Percentiles rank a stretch among this genome's conserved stretches.
phyloP scores from a whole-genome alignment of 148 eudicot species.

The Rhododendron ferrugineum region DNA sequence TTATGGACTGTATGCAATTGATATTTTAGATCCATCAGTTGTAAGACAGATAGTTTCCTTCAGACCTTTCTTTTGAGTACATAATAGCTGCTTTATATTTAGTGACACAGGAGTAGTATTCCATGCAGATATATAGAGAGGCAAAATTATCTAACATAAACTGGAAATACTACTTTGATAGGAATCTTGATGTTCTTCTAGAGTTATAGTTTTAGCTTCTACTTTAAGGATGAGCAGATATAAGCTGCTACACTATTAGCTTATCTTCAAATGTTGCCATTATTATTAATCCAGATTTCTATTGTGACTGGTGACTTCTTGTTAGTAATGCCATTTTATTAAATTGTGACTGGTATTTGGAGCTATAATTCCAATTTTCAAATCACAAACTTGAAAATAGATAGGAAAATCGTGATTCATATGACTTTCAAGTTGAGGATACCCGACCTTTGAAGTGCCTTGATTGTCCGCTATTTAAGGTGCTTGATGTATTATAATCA shows the following conservation, averaged over 20 bases:
- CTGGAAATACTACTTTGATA: background rate
- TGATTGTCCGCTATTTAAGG: background rate
- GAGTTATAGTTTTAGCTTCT: background rate
- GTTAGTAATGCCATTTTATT: background rate
- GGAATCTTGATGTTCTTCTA: background rate
- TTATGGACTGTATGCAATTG: slow-evolving; percentile 88
- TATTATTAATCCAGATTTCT: background rate
- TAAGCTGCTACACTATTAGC: background rate
- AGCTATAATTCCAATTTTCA: background rate
- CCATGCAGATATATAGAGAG: background rate
- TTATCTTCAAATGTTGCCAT: background rate
- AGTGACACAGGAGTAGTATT: background rate
- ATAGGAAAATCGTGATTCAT: background rate
- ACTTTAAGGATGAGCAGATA: background rate
- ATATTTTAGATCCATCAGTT: slow-evolving; percentile 84
- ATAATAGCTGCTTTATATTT: background rate
- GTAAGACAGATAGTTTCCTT: slow-evolving; percentile 36
- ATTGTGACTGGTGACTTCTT: background rate
- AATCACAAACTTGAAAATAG: background rate
- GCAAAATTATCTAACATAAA: background rate
- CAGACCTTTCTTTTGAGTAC: background rate
- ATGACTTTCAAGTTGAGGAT: background rate
- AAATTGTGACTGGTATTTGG: background rate
- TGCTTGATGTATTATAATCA: background rate
- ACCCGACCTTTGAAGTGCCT: background rate